Conservation (phyloP, 2,329 filamentous ascomycete genomes). For the Ophiostoma himal-ulmi region DNA sequence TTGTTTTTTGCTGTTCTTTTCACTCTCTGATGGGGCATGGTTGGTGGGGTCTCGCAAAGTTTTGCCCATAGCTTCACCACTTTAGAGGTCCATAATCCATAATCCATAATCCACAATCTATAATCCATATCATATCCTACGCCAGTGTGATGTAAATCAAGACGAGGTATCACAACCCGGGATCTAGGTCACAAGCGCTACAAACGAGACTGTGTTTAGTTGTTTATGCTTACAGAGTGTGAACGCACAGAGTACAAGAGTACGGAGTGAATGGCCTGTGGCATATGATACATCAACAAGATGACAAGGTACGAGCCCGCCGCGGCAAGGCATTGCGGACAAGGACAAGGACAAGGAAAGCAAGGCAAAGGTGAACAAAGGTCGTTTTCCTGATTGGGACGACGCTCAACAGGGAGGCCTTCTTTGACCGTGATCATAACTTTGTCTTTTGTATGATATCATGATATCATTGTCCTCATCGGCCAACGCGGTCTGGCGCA, state of each 20-base stretch:
- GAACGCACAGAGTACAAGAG: background rate
- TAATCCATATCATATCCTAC: too few species aligned
- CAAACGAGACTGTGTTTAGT: background rate
- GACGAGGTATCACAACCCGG: background rate
- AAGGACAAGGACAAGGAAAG: background rate
- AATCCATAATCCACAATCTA: too few species aligned
- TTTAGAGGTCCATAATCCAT: too few species aligned
- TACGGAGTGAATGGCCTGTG: slow-evolving; percentile 3
- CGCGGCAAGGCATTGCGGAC: background rate
- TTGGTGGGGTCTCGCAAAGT: background rate
- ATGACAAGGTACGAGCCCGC: background rate
- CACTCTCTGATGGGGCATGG: too few species aligned
- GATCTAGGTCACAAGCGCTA: background rate
- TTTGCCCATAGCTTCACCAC: too few species aligned
- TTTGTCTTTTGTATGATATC: background rate
- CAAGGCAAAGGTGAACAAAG: background rate
- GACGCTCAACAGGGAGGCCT: background rate
- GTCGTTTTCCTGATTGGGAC: background rate
- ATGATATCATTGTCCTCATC: background rate
- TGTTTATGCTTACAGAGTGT: background rate
- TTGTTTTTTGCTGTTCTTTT: background rate
- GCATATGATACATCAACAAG: background rate
- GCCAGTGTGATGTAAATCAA: too few species aligned
- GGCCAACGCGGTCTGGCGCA: background rate
- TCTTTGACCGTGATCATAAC: background rate